These are phyloP conservation scores for Hemisphaericaspora nanyangensis DNA, from an alignment of 805 yeast genomes.

Conservation along the genomic window DNA sequence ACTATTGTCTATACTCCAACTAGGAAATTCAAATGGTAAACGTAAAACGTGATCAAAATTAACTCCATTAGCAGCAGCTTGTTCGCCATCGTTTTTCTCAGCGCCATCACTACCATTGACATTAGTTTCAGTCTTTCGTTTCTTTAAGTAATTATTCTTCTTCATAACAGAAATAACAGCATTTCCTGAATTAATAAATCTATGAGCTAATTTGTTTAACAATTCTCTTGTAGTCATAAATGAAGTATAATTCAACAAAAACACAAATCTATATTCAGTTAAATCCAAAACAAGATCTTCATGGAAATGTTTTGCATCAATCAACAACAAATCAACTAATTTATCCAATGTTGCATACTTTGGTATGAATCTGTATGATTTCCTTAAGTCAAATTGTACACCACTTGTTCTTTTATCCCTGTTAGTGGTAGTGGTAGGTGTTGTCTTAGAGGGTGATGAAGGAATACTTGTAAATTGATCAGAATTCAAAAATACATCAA, in stretches of 20 bases:
- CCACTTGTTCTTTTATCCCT: not conserved
- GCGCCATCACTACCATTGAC: not conserved
- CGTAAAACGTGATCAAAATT: not conserved
- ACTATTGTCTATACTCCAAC: constrained; percentile 49
- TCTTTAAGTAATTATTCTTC: constrained; percentile 16
- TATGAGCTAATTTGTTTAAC: constrained; percentile 36
- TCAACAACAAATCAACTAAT: constrained; percentile 73
- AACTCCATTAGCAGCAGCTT: not conserved
- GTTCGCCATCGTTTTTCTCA: not conserved
- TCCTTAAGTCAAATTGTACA: not conserved
- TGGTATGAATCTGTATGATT: constrained; percentile 25
- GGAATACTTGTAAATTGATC: constrained; percentile 33
- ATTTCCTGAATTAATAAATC: constrained; percentile 41
- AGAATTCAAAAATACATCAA: constrained; percentile 38
- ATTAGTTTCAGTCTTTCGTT: constrained; percentile 1
- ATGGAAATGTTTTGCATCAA: constrained; percentile 61
- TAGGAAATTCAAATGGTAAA: constrained; percentile 40
- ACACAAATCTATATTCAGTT: constrained; percentile 39
- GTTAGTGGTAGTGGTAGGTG: not conserved
- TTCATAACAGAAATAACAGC: constrained; percentile 44
- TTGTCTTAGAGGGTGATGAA: not conserved
- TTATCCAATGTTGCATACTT: constrained; percentile 64
- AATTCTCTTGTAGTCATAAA: constrained; percentile 38
- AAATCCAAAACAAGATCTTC: constrained; percentile 31
- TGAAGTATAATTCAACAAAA: constrained; percentile 38